Conservation (phyloP, 73 alveolate species). For the Diophrys sp. region DNA sequence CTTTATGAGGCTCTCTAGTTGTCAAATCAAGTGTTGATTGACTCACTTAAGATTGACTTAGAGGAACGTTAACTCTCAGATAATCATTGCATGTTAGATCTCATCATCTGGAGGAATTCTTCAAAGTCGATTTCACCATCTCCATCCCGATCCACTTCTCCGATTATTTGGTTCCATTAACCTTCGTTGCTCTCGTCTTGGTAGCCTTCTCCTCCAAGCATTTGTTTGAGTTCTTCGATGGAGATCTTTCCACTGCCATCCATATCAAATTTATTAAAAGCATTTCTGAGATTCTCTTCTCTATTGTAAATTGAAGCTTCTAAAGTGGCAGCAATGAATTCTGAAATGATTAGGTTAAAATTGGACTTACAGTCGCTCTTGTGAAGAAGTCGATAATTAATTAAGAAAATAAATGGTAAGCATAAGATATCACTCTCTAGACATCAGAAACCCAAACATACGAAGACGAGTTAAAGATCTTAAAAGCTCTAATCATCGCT, state of each 20-base stretch:
- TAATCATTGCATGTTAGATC: constrained; percentile 7
- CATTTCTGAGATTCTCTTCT: constrained; percentile 51
- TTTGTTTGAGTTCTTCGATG: constrained; percentile 25
- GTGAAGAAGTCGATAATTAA: background rate
- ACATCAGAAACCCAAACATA: constrained; percentile 17
- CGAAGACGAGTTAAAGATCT: constrained; percentile 24
- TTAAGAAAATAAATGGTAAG: too few species aligned
- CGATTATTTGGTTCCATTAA: constrained; percentile 8
- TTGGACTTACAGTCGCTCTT: background rate
- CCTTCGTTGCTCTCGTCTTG: constrained; percentile 15
- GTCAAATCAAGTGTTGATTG: too few species aligned
- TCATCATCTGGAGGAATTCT: constrained; percentile 54
- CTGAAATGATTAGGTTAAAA: constrained; percentile 1
- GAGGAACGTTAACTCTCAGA: too few species aligned
- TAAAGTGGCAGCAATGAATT: constrained; percentile 61
- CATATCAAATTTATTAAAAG: constrained; percentile 48
- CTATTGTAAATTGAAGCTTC: constrained; percentile 43
- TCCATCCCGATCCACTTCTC: constrained; percentile 49
- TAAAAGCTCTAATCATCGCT: constrained; percentile 36
- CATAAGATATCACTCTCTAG: too few species aligned
- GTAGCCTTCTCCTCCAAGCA: constrained; percentile 31
- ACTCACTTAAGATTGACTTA: too few species aligned
- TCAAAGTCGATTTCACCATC: constrained; percentile 70
- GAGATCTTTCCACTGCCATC: constrained; percentile 60
- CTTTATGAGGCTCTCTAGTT: too few species aligned